Evolutionary conservation across 1,139 yeast genomes (phyloP), one percentile per base, ranked within the genome.

Genomic region (Sugiyamaella japonica): DNA sequence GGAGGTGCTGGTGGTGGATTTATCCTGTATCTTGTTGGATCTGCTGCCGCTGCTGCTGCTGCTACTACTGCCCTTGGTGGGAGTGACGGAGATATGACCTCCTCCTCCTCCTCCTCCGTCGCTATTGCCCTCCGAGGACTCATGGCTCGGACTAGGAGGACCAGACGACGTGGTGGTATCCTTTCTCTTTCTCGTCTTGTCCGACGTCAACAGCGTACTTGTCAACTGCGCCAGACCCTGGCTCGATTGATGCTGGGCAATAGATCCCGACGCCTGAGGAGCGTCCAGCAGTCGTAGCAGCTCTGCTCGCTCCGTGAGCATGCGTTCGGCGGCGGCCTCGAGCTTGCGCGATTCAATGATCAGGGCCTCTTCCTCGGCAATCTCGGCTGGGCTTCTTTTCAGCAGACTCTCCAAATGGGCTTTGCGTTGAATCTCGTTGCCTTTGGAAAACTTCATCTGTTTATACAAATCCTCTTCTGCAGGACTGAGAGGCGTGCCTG

Each of bases 351-450:
- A 95, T 68, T 93, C 99, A 46, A 91, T 84, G 2, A 93, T 89
- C 51, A 93, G 75, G 0, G 96, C 89, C 69, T 95, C 98, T 70
- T 93, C 99, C 70, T 93, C 99, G 0, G 99, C 98, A 41, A 93
- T 89, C 68, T 93, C 99, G 0, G 97, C 96, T 0, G 99, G 97
- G 2, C 95, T 85, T 62, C 99, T 76, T 53, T 83, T 83, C 46
- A 93, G 75, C 32, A 93, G 74, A 60, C 88, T 82, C 63, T 85
- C 86, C 52, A 93, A 74, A 66, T 93, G 93, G 52, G 82, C 81
- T 64, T 91, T 93, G 62, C 99, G 80, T 61, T 85, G 89, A 23
- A 79, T 59, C 68, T 95, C 99, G 60, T 82, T 82, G 23, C 72
- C 77, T 61, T 84, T 85, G 34, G 89, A 83, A 67, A 78, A 93